These are phyloP conservation scores for Torrubiellomyces zombiae DNA, from an alignment of 2,329 filamentous ascomycete species.

Conservation along the genomic window DNA sequence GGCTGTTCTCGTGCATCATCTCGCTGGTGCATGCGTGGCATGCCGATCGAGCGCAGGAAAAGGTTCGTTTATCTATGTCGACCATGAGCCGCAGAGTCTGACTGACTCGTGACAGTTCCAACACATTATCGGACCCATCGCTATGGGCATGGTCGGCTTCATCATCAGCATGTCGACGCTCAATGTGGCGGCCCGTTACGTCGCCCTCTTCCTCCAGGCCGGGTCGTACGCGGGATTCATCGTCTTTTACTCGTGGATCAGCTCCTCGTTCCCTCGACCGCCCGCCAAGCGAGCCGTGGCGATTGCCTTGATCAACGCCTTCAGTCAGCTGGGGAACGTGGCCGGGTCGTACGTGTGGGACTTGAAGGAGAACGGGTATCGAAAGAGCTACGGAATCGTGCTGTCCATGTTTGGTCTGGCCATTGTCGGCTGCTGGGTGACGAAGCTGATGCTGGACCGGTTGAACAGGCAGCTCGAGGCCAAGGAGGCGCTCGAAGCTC, in stretches of 20 bases:
- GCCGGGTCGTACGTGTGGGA: slow-evolving; percentile 48
- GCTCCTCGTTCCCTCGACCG: slow-evolving; percentile 37
- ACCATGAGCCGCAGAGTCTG: too few species aligned
- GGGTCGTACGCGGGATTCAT: slow-evolving; percentile 41
- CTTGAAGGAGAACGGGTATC: slow-evolving; percentile 40
- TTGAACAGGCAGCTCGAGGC: slow-evolving; percentile 30
- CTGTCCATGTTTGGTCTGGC: slow-evolving; percentile 47
- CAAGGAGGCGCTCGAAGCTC: too few species aligned
- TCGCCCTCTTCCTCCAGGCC: slow-evolving; percentile 43
- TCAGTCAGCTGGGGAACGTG: slow-evolving; percentile 39
- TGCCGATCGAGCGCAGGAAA: slow-evolving; percentile 36
- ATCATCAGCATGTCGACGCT: slow-evolving; percentile 42
- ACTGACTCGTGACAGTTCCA: too few species aligned
- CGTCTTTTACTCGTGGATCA: slow-evolving; percentile 42
- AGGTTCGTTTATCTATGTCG: slow-evolving; percentile 22
- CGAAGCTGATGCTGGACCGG: slow-evolving; percentile 27
- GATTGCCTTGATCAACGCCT: slow-evolving; percentile 43
- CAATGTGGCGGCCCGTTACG: slow-evolving; percentile 38
- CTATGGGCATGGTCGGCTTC: slow-evolving; percentile 37
- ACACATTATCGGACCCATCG: slow-evolving; percentile 37
- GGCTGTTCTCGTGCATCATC: slow-evolving; percentile 41
- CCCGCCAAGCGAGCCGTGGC: slow-evolving; percentile 45
- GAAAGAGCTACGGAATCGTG: slow-evolving; percentile 48
- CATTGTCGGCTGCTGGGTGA: slow-evolving; percentile 31
- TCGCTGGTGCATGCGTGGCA: slow-evolving; percentile 38